Conservation (phyloP, 768 basidiomycete genomes). For the Cystofilobasidium macerans region DNA sequence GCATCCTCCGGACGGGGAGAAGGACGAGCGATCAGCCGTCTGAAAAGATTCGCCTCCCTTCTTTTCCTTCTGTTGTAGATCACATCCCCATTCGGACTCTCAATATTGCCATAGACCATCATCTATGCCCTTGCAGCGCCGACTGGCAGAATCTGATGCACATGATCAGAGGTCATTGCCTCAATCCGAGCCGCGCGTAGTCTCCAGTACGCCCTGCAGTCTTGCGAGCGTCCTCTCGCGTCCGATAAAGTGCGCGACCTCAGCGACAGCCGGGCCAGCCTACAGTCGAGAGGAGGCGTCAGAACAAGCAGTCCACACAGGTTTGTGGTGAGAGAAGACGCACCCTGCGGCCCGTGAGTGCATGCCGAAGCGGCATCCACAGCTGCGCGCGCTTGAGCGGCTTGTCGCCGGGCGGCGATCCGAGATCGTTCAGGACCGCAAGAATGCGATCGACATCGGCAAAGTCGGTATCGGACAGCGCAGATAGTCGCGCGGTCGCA, state of each 20-base stretch:
- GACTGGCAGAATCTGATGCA: background rate
- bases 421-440: constrained; percentile 32
- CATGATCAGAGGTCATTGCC: background rate
- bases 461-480: constrained; percentile 16
- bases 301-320: background rate
- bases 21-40: no score
- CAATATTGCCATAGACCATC: no score
- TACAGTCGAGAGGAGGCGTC: background rate
- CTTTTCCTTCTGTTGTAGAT: background rate
- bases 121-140: no score
- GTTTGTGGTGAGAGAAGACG: constrained; percentile 25
- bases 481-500: background rate
- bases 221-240: background rate
- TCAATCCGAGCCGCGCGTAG: no score
- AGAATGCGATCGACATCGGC: constrained; percentile 5
- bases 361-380: constrained; percentile 64
- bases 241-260: background rate
- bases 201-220: background rate
- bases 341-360: constrained; percentile 74
- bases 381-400: constrained; percentile 43
- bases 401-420: background rate
- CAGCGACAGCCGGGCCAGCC: constrained; percentile 4
- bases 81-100: no score
- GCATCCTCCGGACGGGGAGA: no score
- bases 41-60: no score